Evolutionary conservation across 2,329 filamentous ascomycete species (phyloP), one percentile per base, ranked within the genome.

Genomic region (Graphiopsis chlorocephala): DNA sequence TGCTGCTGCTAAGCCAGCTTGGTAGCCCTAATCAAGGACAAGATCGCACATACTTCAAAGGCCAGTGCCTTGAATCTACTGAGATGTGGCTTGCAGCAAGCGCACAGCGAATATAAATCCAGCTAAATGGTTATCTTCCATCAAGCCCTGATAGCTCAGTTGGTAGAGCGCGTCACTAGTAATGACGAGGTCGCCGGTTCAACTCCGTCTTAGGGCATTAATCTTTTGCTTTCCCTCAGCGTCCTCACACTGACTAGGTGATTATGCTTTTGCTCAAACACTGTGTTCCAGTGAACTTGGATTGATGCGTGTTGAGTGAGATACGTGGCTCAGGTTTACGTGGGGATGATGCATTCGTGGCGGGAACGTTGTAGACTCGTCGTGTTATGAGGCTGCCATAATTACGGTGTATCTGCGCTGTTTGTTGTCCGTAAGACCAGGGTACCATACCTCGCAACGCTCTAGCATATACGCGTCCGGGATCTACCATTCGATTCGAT

Each of bases 81-180:
- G 4, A 11, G n/a, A n/a, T n/a, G n/a, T n/a, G n/a, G n/a, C n/a
- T n/a, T n/a, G n/a, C n/a, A n/a, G n/a, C n/a, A n/a, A n/a, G n/a
- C n/a, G n/a, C n/a, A n/a, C n/a, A n/a, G n/a, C n/a, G n/a, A n/a
- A n/a, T n/a, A n/a, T n/a, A n/a, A n/a, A n/a, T n/a, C n/a, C n/a
- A n/a, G n/a, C n/a, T n/a, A n/a, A n/a, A n/a, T n/a, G n/a, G n/a
- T n/a, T n/a, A n/a, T n/a, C n/a, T n/a, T 25, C 4, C 47, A 50
- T 55, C 53, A 56, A 38, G 59, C 59, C 59, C 59, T 61, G 47
- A 61, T 61, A 61, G 45, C 59, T 52, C 59, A 61, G 47, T 52
- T 52, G 45, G 45, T 61, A 52, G 45, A 52, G 45, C 59, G 47
- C 47, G 47, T 61, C 59, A 52, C 59, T 61, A 61, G 59, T 61